These are phyloP conservation scores for Hydnum rufescens DNA, from an alignment of 768 basidiomycete genomes.

Conservation along the genomic window DNA sequence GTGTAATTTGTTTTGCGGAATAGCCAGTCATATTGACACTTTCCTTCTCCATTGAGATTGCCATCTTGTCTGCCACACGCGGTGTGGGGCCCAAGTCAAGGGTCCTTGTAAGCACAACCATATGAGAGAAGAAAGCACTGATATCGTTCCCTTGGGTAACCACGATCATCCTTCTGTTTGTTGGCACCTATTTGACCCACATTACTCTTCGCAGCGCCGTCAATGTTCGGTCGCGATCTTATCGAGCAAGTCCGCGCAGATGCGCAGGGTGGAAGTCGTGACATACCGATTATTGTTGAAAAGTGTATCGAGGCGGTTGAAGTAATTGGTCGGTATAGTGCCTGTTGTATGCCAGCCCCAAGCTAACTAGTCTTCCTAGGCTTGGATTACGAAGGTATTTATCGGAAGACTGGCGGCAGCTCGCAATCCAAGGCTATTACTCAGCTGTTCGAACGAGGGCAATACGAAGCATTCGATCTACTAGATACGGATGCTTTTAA, in stretches of 20 bases:
- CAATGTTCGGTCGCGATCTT: conserved; percentile 86
- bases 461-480: conserved; percentile 78
- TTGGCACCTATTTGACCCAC: neutral
- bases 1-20: conserved; percentile 16
- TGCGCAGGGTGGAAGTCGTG: conserved; percentile 33
- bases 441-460: conserved; percentile 82
- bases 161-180: conserved; percentile 2
- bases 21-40: neutral
- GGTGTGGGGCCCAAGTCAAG: conserved; percentile 55
- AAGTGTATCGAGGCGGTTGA: conserved; percentile 96
- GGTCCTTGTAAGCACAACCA: conserved; percentile 38
- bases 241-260: conserved; percentile 65
- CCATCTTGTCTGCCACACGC: conserved; percentile 68
- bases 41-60: conserved; percentile 33
- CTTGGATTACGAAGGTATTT: conserved; percentile 93
- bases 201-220: conserved; percentile 33
- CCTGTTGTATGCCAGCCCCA: neutral
- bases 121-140: conserved; percentile 12
- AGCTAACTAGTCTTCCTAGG: conserved; percentile 25
- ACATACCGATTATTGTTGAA: conserved; percentile 74
- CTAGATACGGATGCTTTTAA: conserved; percentile 78
- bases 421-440: conserved; percentile 85
- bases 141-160: conserved; percentile 16
- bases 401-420: conserved; percentile 90
- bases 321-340: conserved; percentile 36